Conservation (phyloP, 2,329 filamentous ascomycete species). For the Endoconidiophora polonica region DNA sequence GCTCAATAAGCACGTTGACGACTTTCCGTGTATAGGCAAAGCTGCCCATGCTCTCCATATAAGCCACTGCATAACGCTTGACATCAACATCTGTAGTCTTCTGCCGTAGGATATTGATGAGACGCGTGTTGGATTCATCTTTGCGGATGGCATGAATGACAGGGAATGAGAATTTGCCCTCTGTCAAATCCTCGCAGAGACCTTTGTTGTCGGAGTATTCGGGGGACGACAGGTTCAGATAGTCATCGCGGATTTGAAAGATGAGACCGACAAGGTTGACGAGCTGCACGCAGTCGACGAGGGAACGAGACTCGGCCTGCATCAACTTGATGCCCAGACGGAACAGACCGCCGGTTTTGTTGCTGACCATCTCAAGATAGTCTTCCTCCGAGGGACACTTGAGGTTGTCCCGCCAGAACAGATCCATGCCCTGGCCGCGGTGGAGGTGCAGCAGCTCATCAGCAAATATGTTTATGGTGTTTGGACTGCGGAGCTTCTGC, state of each 20-base stretch:
- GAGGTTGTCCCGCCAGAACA: constrained; percentile 75
- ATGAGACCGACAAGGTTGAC: constrained; percentile 73
- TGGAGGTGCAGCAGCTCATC: constrained; percentile 76
- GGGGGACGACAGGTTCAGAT: constrained; percentile 64
- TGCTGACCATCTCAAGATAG: constrained; percentile 86
- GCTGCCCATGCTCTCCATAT: constrained; percentile 80
- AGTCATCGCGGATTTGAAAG: constrained; percentile 88
- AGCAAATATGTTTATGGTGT: constrained; percentile 53
- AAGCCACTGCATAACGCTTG: constrained; percentile 75
- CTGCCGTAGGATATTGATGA: constrained; percentile 86
- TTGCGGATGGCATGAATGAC: constrained; percentile 84
- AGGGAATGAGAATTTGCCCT: constrained; percentile 93
- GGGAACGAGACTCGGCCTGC: constrained; percentile 50
- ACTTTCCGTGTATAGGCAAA: constrained; percentile 72
- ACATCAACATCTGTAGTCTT: constrained; percentile 75
- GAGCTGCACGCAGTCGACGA: constrained; percentile 61
- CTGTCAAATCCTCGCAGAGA: constrained; percentile 84
- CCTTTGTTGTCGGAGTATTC: constrained; percentile 81
- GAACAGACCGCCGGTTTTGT: constrained; percentile 82
- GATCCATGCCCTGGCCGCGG: constrained; percentile 76
- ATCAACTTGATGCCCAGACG: constrained; percentile 73
- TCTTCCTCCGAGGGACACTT: constrained; percentile 75
- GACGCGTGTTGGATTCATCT: constrained; percentile 55
- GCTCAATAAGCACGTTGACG: constrained; percentile 43
- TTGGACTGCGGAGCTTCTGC: constrained; percentile 50